These are phyloP conservation scores for Simplicillium sp. DNA, from an alignment of 2,329 filamentous ascomycete genomes.

Conservation along the genomic window DNA sequence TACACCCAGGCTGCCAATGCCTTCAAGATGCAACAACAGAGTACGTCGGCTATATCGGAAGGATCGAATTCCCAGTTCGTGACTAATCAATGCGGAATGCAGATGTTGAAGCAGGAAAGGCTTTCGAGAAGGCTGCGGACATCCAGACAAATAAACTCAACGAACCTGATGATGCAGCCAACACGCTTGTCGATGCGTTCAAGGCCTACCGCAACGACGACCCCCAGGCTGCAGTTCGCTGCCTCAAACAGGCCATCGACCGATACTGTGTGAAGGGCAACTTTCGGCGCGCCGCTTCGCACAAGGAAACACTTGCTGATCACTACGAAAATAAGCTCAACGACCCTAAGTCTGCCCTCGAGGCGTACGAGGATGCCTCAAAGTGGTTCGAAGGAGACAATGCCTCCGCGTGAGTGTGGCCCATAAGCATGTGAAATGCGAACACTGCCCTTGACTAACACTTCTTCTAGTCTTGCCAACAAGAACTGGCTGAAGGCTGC, in stretches of 20 bases:
- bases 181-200: constrained; percentile 81
- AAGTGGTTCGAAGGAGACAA: constrained; percentile 85
- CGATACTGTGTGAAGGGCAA: constrained; percentile 88
- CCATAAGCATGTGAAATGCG: neutral
- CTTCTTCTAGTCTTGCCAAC: constrained; percentile 61
- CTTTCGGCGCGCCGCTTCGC: constrained; percentile 79
- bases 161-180: constrained; percentile 87
- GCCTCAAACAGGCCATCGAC: constrained; percentile 68
- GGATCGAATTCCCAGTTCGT: neutral
- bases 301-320: constrained; percentile 84
- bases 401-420: constrained; percentile 62
- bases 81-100: constrained; percentile 1
- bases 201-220: constrained; percentile 86
- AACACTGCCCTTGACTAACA: constrained; percentile 1
- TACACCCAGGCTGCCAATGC: constrained; percentile 86
- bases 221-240: constrained; percentile 73
- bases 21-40: constrained; percentile 78
- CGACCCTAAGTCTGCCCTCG: constrained; percentile 68
- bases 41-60: constrained; percentile 35
- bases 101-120: constrained; percentile 79
- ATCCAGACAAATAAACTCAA: constrained; percentile 75
- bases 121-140: constrained; percentile 77
- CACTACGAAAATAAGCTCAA: constrained; percentile 74
- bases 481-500: constrained; percentile 90
- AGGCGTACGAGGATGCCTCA: constrained; percentile 77